Evolutionary conservation across 257 asterid species (phyloP).

Genomic region (Solanum sparsipilum): DNA sequence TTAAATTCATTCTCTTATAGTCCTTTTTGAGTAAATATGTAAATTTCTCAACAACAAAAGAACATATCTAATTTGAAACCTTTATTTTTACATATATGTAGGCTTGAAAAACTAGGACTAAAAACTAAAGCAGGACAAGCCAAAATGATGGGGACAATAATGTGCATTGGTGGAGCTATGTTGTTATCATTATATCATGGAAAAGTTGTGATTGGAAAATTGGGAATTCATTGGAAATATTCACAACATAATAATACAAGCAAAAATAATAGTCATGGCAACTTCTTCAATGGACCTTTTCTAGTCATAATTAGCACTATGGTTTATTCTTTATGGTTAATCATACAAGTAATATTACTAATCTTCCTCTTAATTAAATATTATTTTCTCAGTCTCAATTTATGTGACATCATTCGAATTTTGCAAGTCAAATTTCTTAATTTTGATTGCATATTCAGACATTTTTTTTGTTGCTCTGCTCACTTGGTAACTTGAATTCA

Average conservation of each 20-base stretch:
- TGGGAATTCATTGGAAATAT: slow-evolving; percentile 53
- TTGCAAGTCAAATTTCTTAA: background rate
- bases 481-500: no score
- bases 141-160: slow-evolving; percentile 48
- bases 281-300: slow-evolving; percentile 46
- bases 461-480: no score
- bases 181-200: slow-evolving; percentile 65
- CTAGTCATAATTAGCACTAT: slow-evolving; percentile 56
- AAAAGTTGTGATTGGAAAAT: slow-evolving; percentile 30
- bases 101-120: slow-evolving; percentile 49
- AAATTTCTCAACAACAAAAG: background rate
- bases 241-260: slow-evolving; percentile 28
- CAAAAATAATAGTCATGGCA: slow-evolving; percentile 23
- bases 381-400: background rate
- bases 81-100: background rate
- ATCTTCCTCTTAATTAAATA: no score
- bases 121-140: slow-evolving; percentile 57
- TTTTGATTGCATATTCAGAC: background rate
- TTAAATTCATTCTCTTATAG: no score
- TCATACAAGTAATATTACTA: slow-evolving; percentile 42
- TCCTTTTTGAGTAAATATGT: background rate
- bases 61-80: background rate
- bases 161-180: slow-evolving; percentile 74
- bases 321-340: slow-evolving; percentile 71
- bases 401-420: background rate